phyloP scores from a whole-genome alignment of 305 asterid genomes.

The Striga hermonthica region DNA sequence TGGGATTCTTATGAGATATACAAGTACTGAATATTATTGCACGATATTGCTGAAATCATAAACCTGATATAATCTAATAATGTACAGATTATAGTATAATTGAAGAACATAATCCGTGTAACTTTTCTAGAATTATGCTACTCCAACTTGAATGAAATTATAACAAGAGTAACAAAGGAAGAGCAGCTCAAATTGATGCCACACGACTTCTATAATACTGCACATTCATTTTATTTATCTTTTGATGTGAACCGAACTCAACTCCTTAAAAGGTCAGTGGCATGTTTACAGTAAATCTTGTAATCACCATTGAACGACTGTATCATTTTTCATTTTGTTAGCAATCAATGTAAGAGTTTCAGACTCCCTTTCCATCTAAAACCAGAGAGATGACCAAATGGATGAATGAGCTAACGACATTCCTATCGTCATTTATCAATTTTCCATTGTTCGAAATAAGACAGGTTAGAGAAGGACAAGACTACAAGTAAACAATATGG shows the following conservation, averaged over 20 bases:
- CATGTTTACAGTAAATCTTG: not conserved
- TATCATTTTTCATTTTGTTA: not conserved
- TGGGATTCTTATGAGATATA: too few species aligned
- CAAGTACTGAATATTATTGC: too few species aligned
- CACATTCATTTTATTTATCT: too few species aligned
- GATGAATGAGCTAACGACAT: not conserved
- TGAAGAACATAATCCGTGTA: too few species aligned
- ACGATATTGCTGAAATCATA: too few species aligned
- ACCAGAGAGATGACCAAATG: slow-evolving; percentile 5
- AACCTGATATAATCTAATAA: too few species aligned
- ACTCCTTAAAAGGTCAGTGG: not conserved
- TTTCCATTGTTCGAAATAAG: slow-evolving; percentile 9
- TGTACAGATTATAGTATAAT: too few species aligned
- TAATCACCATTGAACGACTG: slow-evolving; percentile 2
- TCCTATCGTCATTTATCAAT: not conserved
- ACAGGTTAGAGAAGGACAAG: not conserved
- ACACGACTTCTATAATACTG: too few species aligned
- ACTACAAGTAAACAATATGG: not conserved
- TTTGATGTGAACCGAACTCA: too few species aligned
- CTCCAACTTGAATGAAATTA: too few species aligned
- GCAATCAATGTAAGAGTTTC: not conserved
- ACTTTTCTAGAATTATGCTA: too few species aligned
- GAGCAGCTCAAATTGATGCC: slow-evolving; percentile 15
- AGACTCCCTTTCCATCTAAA: not conserved
- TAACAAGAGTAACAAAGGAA: slow-evolving; percentile 13